Evolutionary conservation across 768 basidiomycete species (phyloP).

Genomic region (Collybiopsis luxurians): DNA sequence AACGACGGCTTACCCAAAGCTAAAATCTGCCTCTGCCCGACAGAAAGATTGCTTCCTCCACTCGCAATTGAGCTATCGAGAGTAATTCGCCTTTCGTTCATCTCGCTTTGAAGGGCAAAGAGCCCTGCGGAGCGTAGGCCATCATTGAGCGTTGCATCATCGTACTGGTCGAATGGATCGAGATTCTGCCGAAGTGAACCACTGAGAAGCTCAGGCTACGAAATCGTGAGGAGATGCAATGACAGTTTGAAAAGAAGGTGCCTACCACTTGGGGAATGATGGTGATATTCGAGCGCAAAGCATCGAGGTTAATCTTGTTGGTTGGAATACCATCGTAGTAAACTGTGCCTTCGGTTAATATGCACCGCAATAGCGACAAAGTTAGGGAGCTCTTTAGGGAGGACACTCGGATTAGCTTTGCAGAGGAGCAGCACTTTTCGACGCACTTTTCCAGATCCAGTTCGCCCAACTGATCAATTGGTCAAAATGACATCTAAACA

Average conservation of each 20-base stretch:
- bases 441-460: constrained; percentile 43
- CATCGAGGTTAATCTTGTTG: constrained; percentile 49
- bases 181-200: constrained; percentile 45
- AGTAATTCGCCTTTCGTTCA: constrained; percentile 24
- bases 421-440: background rate
- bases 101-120: constrained; percentile 31
- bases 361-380: constrained; percentile 54
- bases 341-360: constrained; percentile 54
- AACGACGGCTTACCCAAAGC: constrained; percentile 36
- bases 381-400: constrained; percentile 48
- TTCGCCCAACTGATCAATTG: constrained; percentile 34
- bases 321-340: constrained; percentile 54
- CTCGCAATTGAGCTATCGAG: constrained; percentile 29
- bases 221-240: background rate
- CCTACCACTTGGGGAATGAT: constrained; percentile 52
- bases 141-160: constrained; percentile 36
- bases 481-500: background rate
- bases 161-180: constrained; percentile 45
- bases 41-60: constrained; percentile 31
- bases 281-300: constrained; percentile 54
- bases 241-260: background rate
- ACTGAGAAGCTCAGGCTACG: constrained; percentile 32
- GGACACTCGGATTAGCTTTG: background rate
- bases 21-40: constrained; percentile 49
- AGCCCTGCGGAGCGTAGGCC: constrained; percentile 35